Percentiles rank a stretch among this genome's conserved stretches.
These are phyloP conservation scores for Sordariomycetes sp. DNA, from an alignment of 2,329 filamentous ascomycete species.

Conservation along the genomic window DNA sequence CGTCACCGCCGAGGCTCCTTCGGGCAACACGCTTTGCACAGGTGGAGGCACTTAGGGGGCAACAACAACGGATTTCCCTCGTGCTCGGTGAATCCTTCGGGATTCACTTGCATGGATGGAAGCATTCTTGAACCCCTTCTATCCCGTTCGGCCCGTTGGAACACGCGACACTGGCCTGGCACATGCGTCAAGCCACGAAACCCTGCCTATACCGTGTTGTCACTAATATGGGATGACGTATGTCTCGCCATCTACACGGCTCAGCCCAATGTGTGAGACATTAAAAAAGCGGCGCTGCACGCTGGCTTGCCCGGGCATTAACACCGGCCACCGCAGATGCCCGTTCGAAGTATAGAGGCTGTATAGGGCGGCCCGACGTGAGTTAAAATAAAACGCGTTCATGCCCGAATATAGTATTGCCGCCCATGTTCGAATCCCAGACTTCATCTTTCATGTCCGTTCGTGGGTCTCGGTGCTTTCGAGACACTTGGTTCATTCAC, in stretches of 20 bases:
- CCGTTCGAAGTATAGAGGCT: not conserved
- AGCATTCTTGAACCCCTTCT: too few relatives aligned
- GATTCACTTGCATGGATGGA: not conserved
- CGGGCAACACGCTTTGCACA: not conserved
- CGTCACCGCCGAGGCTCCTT: not conserved
- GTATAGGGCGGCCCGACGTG: not conserved
- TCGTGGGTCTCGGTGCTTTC: not conserved
- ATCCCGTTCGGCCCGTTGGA: too few relatives aligned
- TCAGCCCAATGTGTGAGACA: too few relatives aligned
- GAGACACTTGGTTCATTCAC: not conserved
- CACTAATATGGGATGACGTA: not conserved
- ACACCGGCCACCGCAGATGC: not conserved
- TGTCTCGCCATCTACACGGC: not conserved
- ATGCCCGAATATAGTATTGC: too few relatives aligned
- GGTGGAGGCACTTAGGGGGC: not conserved
- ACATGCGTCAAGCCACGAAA: not conserved
- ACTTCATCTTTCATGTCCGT: not conserved
- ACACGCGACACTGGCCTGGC: not conserved
- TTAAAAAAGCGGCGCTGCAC: too few relatives aligned
- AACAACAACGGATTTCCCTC: too few relatives aligned
- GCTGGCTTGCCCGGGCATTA: not conserved
- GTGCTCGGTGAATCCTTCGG: not conserved
- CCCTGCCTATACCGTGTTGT: not conserved
- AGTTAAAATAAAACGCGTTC: not conserved
- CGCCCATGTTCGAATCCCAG: too few relatives aligned